These are phyloP conservation scores for Gilbertella persicaria DNA, from an alignment of 371 early-diverging fungal species.

Conservation along the genomic window DNA sequence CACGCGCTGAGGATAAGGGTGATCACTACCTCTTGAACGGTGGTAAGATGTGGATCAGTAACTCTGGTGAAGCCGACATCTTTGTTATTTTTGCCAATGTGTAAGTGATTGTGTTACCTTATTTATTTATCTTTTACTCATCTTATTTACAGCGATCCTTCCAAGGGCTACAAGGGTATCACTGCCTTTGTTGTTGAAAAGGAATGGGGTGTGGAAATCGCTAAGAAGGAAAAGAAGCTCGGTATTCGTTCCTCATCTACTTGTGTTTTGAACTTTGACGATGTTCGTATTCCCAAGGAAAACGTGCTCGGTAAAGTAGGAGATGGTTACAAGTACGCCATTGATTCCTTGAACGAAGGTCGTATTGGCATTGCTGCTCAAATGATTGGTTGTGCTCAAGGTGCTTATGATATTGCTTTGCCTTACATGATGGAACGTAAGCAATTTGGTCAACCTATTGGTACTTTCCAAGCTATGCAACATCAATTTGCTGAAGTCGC, in stretches of 20 bases:
- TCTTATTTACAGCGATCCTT: conserved; percentile 61
- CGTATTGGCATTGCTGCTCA: conserved; percentile 98
- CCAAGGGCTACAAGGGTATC: conserved; percentile 97
- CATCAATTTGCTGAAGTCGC: conserved; percentile 96
- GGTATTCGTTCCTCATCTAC: conserved; percentile 97
- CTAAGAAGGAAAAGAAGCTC: conserved; percentile 97
- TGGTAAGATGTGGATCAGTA: conserved; percentile 91
- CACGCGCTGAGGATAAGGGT: conserved; percentile 90
- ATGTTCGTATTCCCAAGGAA: conserved; percentile 82
- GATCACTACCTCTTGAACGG: conserved; percentile 93
- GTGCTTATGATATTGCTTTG: conserved; percentile 87
- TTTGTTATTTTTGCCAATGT: conserved; percentile 98
- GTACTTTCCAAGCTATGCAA: conserved; percentile 97
- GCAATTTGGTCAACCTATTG: conserved; percentile 90
- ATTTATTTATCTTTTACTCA: not conserved
- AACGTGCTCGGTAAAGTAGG: conserved; percentile 94
- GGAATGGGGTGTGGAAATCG: conserved; percentile 90
- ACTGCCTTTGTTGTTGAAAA: conserved; percentile 97
- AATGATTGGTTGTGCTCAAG: conserved; percentile 97
- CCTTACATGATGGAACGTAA: conserved; percentile 94
- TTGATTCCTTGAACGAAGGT: conserved; percentile 98
- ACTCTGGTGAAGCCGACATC: conserved; percentile 88
- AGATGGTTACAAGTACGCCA: conserved; percentile 98
- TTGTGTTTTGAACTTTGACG: conserved; percentile 92
- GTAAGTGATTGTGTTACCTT: conserved; percentile 21